Conservation (phyloP, 2,329 filamentous ascomycete genomes). For the Graphiopsis chlorocephala region DNA sequence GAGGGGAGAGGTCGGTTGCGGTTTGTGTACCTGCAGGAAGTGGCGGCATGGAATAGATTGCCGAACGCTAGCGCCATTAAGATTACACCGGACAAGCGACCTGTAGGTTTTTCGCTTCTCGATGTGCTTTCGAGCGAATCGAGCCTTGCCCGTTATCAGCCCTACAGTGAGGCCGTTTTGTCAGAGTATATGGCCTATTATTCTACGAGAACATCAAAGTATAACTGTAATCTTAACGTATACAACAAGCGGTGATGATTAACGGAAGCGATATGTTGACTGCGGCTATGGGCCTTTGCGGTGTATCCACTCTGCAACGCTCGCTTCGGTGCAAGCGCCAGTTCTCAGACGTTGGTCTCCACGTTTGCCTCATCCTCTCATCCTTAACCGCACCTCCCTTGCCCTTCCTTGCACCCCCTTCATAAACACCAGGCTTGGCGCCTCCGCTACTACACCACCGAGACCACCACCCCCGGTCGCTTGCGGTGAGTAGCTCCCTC, state of each 20-base stretch:
- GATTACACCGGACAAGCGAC: not conserved
- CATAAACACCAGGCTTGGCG: constrained; percentile 10
- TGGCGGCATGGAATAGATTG: constrained; percentile 11
- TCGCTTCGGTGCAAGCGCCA: constrained; percentile 11
- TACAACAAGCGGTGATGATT: not conserved
- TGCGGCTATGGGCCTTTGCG: not conserved
- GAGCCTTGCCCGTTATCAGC: not conserved
- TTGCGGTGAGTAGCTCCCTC: too few species aligned
- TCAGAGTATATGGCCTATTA: not conserved
- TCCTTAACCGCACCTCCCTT: not conserved
- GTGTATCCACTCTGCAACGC: not conserved
- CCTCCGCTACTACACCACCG: not conserved
- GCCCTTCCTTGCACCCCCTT: constrained; percentile 4
- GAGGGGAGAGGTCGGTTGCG: not conserved
- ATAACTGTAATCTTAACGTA: too few species aligned
- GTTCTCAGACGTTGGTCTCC: constrained; percentile 7
- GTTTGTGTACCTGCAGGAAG: constrained; percentile 6
- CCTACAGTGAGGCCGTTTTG: not conserved
- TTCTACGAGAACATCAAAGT: not conserved
- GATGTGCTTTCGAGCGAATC: too few species aligned
- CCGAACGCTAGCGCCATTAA: constrained; percentile 3
- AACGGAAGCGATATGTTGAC: not conserved
- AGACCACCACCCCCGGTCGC: not conserved
- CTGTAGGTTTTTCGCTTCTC: not conserved
- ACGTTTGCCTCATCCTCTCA: not conserved